Percentiles rank a stretch among this genome's conserved stretches.
Evolutionary conservation across 306 rosid species (phyloP).

Genomic region (Dalbergia oliveri): DNA sequence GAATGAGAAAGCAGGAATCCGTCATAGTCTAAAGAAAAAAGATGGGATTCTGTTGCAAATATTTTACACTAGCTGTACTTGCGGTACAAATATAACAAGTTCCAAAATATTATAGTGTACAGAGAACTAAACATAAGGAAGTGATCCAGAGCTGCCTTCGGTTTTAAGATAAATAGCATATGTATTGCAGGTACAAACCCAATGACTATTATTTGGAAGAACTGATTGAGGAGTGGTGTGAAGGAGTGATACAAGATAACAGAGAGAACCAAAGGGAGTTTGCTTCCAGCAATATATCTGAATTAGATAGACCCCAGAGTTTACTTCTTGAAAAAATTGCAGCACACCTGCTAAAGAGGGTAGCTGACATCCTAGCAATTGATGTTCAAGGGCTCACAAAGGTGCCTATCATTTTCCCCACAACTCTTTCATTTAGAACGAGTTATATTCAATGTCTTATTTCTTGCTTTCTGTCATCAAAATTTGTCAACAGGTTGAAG

Average conservation of each 20-base stretch:
- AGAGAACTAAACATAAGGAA: conserved; percentile 10
- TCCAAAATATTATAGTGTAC: conserved; percentile 17
- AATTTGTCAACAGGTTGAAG: conserved; percentile 80
- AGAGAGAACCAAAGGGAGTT: conserved; percentile 58
- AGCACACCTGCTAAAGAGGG: conserved; percentile 77
- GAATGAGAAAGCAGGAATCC: background rate
- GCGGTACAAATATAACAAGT: background rate
- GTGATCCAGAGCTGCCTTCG: conserved; percentile 6
- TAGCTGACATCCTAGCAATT: conserved; percentile 72
- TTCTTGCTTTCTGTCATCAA: conserved; percentile 43
- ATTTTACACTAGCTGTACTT: background rate
- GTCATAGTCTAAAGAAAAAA: background rate
- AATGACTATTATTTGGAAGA: conserved; percentile 80
- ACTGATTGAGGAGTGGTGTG: conserved; percentile 95
- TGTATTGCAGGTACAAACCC: conserved; percentile 74
- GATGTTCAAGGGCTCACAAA: conserved; percentile 91
- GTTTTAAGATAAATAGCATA: conserved; percentile 21
- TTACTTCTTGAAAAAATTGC: conserved; percentile 90
- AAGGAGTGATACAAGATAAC: conserved; percentile 82
- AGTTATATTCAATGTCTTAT: conserved; percentile 37
- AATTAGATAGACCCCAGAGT: conserved; percentile 66
- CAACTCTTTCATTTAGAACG: conserved; percentile 3
- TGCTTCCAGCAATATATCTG: conserved; percentile 56
- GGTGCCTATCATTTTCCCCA: conserved; percentile 50
- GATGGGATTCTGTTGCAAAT: conserved; percentile 14